Evolutionary conservation across 352 stramenopile genomes (phyloP), one percentile per base, ranked within the genome.

Genomic region (Phytopythium chamaehyphon): DNA sequence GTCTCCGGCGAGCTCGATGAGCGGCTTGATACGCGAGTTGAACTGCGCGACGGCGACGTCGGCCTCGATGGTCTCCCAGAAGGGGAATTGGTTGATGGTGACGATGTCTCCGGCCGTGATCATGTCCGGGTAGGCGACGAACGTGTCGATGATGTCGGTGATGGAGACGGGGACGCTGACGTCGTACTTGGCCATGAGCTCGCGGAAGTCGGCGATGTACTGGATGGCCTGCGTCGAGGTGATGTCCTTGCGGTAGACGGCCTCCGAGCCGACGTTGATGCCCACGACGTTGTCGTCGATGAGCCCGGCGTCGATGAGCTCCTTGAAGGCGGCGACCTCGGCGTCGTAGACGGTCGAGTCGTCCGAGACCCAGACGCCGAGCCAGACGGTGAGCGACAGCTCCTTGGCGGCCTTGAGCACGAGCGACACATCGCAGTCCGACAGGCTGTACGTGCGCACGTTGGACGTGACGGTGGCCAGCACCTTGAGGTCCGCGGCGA

Each of bases 21-120:
- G 69, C 39, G 68, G 68, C 64, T 90, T 55, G 44, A 94, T 85
- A 38, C 83, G 81, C 50, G 56, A 69, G 54, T 88, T 75, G 64
- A 94, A 92, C 55, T 94, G 80, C 5, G 56, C 66, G 19, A 59
- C 83, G 8, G 75, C 79, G 56, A 80, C 77, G 26, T 64, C 45
- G 5, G 77, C 69, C 2, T 75, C 67, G 5, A 87, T 66, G 49
- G 76, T 73, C 49, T 92, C 81, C 83, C 83, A 94, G 73, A 81
- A 94, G 22, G 83, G 83, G 61, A 94, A 94, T 71, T 86, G 70
- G 71, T 94, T 94, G 54, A 82, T 76, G 9, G 78, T 88, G 49
- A 94, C 77, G 26, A 94, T 80, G 52, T 94, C 81, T 14, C 77
- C 70, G 5, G 79, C 82, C 46, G 68, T 69, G 46, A 94, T 54